phyloP scores from a whole-genome alignment of 1,284 basidiomycete species.

The Cryptococcus depauperatus region DNA sequence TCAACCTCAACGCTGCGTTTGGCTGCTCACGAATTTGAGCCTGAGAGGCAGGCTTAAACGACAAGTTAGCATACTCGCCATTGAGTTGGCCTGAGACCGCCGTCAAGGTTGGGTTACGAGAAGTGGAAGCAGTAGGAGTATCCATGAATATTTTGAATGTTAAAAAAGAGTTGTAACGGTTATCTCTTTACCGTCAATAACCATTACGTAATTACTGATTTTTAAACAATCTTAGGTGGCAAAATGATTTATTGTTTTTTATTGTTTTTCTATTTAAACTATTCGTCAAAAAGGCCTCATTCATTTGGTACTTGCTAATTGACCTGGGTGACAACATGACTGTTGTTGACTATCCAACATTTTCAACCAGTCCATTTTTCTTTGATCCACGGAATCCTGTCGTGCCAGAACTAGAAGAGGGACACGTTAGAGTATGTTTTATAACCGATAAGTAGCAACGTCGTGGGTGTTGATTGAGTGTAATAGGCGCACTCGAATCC shows the following conservation, averaged over 20 bases:
- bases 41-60: slow-evolving; percentile 47
- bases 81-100: no score
- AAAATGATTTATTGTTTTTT: background rate
- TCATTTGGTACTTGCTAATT: no score
- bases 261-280: background rate
- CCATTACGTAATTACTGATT: background rate
- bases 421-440: slow-evolving; percentile 33
- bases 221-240: slow-evolving; percentile 4
- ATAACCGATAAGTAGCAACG: background rate
- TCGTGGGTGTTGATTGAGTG: background rate
- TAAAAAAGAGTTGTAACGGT: no score
- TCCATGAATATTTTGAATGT: no score
- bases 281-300: no score
- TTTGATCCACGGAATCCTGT: slow-evolving; percentile 37
- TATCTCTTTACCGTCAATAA: no score
- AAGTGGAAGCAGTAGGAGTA: slow-evolving; percentile 10
- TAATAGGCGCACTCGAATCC: slow-evolving; percentile 70
- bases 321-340: no score
- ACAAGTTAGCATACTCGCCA: slow-evolving; percentile 17
- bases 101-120: no score
- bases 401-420: slow-evolving; percentile 35
- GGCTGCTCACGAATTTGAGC: slow-evolving; percentile 68
- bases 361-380: slow-evolving; percentile 45
- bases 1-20: background rate
- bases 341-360: slow-evolving; percentile 36